Base-by-base conservation (phyloP, 192 early-diverging fungal species). In the Chytriomyces confervae region DNA sequence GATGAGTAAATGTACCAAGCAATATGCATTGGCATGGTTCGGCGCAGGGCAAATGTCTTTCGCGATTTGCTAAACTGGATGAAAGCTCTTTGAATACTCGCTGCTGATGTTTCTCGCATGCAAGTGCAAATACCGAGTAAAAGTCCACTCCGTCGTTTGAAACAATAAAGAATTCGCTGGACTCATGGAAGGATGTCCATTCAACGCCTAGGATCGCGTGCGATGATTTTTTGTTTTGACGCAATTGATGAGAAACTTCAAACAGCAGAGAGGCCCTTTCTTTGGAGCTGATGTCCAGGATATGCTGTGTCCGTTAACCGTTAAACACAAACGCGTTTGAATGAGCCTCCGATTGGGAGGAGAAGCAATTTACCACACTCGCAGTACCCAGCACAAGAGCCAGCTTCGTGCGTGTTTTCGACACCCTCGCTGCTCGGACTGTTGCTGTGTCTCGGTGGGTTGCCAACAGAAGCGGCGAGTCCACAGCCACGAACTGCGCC, bases 181-280 rank as follows among this genome's bases (percentile, higher is more conserved):
- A 23, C 4, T 64, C 48, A 23, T 65, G 64, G 46, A 66, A 79
- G 3, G 48, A 7, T 2, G 78, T 67, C 78, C 78, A 79, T 49
- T 79, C 78, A n/a, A 75, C 11, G 0, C 78, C 78, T 0, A 79
- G 66, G 45, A 79, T 75, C 11, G 69, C 78, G 44, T 79, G 71
- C 20, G 72, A 75, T 8, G 46, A 7, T 47, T 79, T 75, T 10
- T 24, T 64, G 46, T 49, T 48, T 24, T 66, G 62, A 3, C 18
- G 9, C 20, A 13, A 9, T 27, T 66, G 51, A 43, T 76, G 74
- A 48, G 74, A 76, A n/a, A 66, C 50, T 43, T 76, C 74, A 76
- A 76, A 76, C 43, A 43, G 23, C 2, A 76, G 74, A 20, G 0
- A 1, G 20, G 53, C 16, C 13, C 53, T 20, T 13, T 57, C 16